Base-by-base conservation (phyloP, 2,329 filamentous ascomycete genomes). In the Aureobasidium sp. region DNA sequence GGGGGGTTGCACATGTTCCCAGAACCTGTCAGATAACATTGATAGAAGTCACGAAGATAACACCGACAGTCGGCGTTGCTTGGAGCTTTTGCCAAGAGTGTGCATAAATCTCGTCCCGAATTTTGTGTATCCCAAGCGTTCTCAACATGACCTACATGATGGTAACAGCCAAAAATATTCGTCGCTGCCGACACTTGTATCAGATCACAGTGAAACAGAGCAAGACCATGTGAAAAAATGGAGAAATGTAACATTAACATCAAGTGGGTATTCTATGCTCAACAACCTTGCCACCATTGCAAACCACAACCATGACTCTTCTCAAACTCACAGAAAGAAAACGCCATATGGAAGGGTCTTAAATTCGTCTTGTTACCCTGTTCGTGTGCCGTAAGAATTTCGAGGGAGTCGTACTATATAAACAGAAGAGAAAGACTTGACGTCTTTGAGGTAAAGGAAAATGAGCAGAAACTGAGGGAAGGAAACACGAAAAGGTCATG, bases 201-300 rank as follows among this genome's bases (percentile, higher is more conserved):
- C 34, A 14, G 4, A 47, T 32, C 3, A 21, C 14, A 57, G 2
- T 6, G 13, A 57, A 37, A 11, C 32, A 39, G 14, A 21, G 30
- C 13, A 29, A 58, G 10, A n/a, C 5, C 42, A 41, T 58, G 6
- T 48, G 57, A 2, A 14, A 48, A 59, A 16, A 49, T 39, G 7
- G 13, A 41, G 16, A 59, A 59, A 42, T 27, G 57, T 59, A 50
- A 42, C 44, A 50, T 59, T 59, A 34, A 59, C 57, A 59, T 59
- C 57, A 59, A 59, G 36, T 50, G 57, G 57, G 57, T 59, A 59
- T 59, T 59, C 34, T 59, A 59, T 59, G 36, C 57, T 59, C 45
- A 50, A 50, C 36, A 50, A 32, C 16, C 37, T 32, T 27, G 16
- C 29, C 45, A 25, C 57, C 36, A 27, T 50, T 34, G 44, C n/a